Conservation (phyloP, 2,329 filamentous ascomycete genomes). For the Xylariaceae sp. region DNA sequence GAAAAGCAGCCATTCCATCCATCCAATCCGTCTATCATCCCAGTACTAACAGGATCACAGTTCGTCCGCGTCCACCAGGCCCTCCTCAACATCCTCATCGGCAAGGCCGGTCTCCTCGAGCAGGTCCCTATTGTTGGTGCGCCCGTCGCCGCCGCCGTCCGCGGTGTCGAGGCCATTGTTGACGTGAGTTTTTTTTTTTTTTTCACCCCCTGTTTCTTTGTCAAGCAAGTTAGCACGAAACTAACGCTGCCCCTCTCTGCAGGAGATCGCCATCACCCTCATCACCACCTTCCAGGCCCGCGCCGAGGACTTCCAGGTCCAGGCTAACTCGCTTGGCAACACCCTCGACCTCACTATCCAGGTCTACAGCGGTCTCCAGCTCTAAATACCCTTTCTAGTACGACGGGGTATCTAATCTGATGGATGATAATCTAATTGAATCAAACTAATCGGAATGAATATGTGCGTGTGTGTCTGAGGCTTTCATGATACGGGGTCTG, state of each 20-base stretch:
- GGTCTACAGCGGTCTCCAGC: neutral
- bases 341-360: constrained; percentile 9
- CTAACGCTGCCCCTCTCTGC: neutral
- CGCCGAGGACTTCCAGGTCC: neutral
- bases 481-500: no score
- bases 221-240: neutral
- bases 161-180: constrained; percentile 11
- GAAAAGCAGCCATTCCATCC: neutral
- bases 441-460: no score
- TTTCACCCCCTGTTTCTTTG: no score
- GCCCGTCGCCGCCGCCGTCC: constrained; percentile 14
- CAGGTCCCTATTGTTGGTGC: constrained; percentile 10
- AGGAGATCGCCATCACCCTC: constrained; percentile 8
- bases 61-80: constrained; percentile 18
- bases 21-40: neutral
- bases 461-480: no score
- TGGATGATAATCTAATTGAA: no score
- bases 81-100: constrained; percentile 19
- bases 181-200: constrained; percentile 8
- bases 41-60: neutral
- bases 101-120: constrained; percentile 12
- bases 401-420: no score
- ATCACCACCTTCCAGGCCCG: constrained; percentile 6
- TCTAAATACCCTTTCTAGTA: neutral
- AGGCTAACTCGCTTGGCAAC: constrained; percentile 9